These are phyloP conservation scores for Simmondsia chinensis DNA, from an alignment of 148 eudicot species.

Conservation along the genomic window DNA sequence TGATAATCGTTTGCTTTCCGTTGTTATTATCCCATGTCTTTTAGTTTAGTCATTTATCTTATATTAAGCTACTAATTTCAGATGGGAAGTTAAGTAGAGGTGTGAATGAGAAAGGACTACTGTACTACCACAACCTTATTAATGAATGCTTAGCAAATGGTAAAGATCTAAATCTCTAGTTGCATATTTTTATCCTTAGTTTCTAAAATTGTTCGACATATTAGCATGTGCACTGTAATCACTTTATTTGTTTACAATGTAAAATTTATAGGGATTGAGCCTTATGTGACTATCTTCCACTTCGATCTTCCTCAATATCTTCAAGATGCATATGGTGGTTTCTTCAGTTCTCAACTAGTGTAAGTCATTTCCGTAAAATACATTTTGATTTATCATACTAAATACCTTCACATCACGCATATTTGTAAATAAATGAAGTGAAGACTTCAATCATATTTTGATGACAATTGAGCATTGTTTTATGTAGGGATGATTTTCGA, in stretches of 20 bases:
- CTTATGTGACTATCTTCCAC: conserved; percentile 39
- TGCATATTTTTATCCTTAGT: too few relatives aligned
- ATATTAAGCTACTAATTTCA: conserved; percentile 3
- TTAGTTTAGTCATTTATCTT: neutral
- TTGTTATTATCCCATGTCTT: neutral
- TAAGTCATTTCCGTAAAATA: conserved; percentile 24
- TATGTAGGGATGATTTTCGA: conserved; percentile 32
- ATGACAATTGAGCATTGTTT: neutral
- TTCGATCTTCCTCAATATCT: conserved; percentile 41
- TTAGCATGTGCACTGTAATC: neutral
- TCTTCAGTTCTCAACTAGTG: conserved; percentile 25
- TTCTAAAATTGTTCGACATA: neutral
- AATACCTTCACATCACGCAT: too few relatives aligned
- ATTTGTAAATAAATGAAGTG: too few relatives aligned
- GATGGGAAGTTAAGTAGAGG: conserved; percentile 44
- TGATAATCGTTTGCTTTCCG: neutral
- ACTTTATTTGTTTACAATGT: too few relatives aligned
- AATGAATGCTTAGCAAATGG: conserved; percentile 35
- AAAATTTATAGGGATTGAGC: conserved; percentile 35
- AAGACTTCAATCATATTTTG: too few relatives aligned
- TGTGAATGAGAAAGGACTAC: conserved; percentile 37
- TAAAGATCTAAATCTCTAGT: neutral
- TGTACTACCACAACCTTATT: conserved; percentile 51
- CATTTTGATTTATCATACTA: too few relatives aligned
- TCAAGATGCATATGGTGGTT: conserved; percentile 46